Evolutionary conservation across 352 stramenopile species (phyloP).

Genomic region (Pythium brassicae): DNA sequence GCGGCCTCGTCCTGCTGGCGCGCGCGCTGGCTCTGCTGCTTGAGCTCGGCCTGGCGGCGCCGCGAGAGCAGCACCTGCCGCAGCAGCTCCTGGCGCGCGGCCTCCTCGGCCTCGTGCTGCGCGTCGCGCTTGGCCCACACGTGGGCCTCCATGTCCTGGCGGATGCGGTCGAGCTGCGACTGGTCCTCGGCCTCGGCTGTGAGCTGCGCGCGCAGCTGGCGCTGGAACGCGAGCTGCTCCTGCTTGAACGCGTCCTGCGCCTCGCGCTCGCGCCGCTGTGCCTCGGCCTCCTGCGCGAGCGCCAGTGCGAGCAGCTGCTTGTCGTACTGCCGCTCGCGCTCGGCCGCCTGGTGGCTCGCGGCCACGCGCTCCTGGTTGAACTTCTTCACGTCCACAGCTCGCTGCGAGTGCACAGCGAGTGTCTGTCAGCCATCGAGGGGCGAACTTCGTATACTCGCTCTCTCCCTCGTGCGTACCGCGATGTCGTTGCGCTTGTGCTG

Average conservation of each 20-base stretch:
- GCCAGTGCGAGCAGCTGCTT: conserved; percentile 49
- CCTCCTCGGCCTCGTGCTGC: conserved; percentile 66
- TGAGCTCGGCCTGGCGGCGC: conserved; percentile 44
- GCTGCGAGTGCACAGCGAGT: conserved; percentile 9
- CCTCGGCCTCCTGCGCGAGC: conserved; percentile 54
- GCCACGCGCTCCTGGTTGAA: conserved; percentile 73
- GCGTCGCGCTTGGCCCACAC: conserved; percentile 76
- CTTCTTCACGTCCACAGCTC: conserved; percentile 64
- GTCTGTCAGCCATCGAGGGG: too few species aligned
- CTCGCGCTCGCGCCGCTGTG: conserved; percentile 51
- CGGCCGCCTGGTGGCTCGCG: conserved; percentile 26
- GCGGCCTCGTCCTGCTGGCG: conserved; percentile 42
- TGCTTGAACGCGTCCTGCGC: conserved; percentile 60
- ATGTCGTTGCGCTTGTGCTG: conserved; percentile 54
- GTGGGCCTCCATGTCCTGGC: conserved; percentile 75
- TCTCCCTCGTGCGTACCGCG: too few species aligned
- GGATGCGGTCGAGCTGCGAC: conserved; percentile 62
- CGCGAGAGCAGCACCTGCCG: conserved; percentile 65
- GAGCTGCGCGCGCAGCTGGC: conserved; percentile 72
- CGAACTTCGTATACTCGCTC: too few species aligned
- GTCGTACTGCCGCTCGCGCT: conserved; percentile 70
- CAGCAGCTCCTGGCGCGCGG: conserved; percentile 63
- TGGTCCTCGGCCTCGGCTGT: conserved; percentile 64
- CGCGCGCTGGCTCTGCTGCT: conserved; percentile 30
- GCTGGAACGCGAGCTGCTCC: conserved; percentile 74